Evolutionary conservation across 1,284 basidiomycete species (phyloP), one percentile per base, ranked within the genome.

Genomic region (Waitea zeae): DNA sequence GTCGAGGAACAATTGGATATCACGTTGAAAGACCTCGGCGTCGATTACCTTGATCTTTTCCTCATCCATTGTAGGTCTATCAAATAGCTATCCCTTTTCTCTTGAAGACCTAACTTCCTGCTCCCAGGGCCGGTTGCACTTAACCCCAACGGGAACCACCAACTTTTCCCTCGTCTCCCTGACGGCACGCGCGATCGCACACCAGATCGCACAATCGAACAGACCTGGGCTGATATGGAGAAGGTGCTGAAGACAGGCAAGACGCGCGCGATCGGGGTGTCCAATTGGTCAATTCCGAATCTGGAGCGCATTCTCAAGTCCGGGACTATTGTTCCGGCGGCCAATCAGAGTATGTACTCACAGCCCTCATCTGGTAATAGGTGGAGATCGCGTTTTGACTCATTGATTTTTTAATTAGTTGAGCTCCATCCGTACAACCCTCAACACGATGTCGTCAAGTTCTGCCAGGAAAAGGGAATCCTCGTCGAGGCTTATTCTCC

Each of bases 401-500:
- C 24, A 27, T 27, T 27, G 12, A n/a, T n/a, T 39, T 12, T 41
- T 13, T 39, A 77, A 70, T 58, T n/a, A n/a, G n/a, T 84, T 36
- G 82, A 84, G 50, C 57, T 84, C 19, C 81, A 84, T 52, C 56
- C 79, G 14, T 80, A 77, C 53, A 80, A 80, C 54, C 79, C 80
- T 0, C 73, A 88, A 47, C 74, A 75, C 52, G 63, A 74, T 37
- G 66, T 88, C 32, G 45, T 80, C 37, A 53, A 59, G 12, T 88
- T 72, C 56, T 65, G 82, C 49, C 64, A 68, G 46, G 57, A 61
- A 22, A 73, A 84, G 50, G 63, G 61, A 22, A 89, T 92, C 45
- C 54, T 74, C 18, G 59, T 81, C 1, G 67, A 87, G 51, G 84
- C 84, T 0, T 90, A 88, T 55, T 86, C 79, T 6, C 88, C 88